Conservation (phyloP, 2,329 filamentous ascomycete species). For the Fusarium fujikuroi region DNA sequence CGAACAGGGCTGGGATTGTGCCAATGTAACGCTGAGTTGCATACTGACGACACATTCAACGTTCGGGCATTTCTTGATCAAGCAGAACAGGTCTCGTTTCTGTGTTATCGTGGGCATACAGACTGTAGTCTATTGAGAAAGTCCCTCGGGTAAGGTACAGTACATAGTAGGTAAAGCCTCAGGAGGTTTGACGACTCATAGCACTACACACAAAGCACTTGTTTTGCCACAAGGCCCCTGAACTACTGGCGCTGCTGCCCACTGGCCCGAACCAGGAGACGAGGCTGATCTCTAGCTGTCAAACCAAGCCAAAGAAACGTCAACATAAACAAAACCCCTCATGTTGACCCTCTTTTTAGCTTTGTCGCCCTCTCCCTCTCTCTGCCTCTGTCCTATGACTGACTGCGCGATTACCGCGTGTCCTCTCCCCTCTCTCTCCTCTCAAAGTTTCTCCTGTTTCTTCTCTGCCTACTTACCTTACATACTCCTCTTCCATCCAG, state of each 20-base stretch:
- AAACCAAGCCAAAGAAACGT: not conserved
- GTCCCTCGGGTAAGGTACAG: not conserved
- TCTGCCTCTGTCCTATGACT: not conserved
- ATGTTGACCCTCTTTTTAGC: not conserved
- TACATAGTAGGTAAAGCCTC: not conserved
- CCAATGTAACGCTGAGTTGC: conserved; percentile 34
- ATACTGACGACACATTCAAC: conserved; percentile 31
- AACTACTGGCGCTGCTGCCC: not conserved
- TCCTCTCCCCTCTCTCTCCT: conserved; percentile 3
- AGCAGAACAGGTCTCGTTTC: not conserved
- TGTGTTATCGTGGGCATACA: not conserved
- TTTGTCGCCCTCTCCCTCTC: not conserved
- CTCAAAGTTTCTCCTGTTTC: conserved; percentile 9
- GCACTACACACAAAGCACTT: conserved; percentile 1
- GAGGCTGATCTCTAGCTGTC: not conserved
- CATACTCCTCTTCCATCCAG: conserved; percentile 24
- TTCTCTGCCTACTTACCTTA: not conserved
- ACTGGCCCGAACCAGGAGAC: not conserved
- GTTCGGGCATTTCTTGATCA: conserved; percentile 22
- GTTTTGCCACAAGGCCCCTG: conserved; percentile 34
- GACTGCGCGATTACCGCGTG: conserved; percentile 35
- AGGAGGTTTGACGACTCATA: conserved; percentile 22
- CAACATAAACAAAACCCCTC: conserved; percentile 25
- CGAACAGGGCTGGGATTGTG: conserved; percentile 17
- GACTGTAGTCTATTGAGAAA: not conserved